phyloP scores from a whole-genome alignment of 1,284 basidiomycete genomes.

The Chalciporus sp. region DNA sequence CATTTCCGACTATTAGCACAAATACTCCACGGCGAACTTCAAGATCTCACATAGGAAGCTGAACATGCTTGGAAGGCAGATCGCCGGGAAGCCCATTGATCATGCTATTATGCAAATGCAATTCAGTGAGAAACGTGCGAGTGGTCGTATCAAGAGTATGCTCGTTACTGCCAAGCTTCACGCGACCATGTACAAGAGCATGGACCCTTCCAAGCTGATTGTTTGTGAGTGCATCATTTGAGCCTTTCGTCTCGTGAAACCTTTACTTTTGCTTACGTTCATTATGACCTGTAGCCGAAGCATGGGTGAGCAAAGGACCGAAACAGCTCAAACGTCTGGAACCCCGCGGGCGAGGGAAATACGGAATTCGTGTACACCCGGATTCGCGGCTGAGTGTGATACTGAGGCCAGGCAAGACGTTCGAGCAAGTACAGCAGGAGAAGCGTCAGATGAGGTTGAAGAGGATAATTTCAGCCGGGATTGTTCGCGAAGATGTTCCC shows the following conservation, averaged over 20 bases:
- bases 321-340: constrained; percentile 73
- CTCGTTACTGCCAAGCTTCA: constrained; percentile 87
- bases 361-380: constrained; percentile 79
- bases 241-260: background rate
- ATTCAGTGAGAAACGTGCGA: constrained; percentile 90
- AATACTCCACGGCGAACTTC: constrained; percentile 89
- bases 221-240: constrained; percentile 55
- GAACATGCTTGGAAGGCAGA: constrained; percentile 86
- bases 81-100: constrained; percentile 88
- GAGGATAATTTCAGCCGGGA: constrained; percentile 77
- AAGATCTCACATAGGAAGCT: constrained; percentile 94
- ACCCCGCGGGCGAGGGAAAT: constrained; percentile 82
- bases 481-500: constrained; percentile 77
- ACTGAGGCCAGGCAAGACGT: constrained; percentile 82
- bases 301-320: constrained; percentile 91
- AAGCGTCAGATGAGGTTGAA: constrained; percentile 69
- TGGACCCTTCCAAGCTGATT: constrained; percentile 75
- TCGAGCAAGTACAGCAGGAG: constrained; percentile 67
- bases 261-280: constrained; percentile 5
- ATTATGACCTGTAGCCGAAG: constrained; percentile 60
- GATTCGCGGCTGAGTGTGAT: constrained; percentile 80
- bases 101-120: constrained; percentile 96
- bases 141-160: constrained; percentile 85
- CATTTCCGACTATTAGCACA: constrained; percentile 57
- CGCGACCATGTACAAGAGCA: constrained; percentile 76